Evolutionary conservation across 257 asterid genomes (phyloP).

Genomic region (Forsythia suspensa): DNA sequence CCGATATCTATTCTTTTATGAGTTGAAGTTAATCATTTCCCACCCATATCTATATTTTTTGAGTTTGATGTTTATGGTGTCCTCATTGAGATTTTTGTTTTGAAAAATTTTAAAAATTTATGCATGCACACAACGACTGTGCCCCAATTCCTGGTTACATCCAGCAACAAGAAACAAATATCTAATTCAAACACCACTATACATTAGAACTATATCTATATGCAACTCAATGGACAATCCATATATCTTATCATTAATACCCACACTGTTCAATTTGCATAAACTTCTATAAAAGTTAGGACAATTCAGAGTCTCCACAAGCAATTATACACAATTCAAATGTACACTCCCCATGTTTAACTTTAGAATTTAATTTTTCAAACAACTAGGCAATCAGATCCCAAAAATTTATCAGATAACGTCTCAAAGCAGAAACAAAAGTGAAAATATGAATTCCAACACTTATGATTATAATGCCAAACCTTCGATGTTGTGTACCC

Average conservation of each 20-base stretch:
- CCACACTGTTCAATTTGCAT: not conserved
- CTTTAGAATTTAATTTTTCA: not conserved
- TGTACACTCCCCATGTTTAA: conserved; percentile 1
- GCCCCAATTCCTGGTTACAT: not conserved
- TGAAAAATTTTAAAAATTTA: not conserved
- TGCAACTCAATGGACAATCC: not conserved
- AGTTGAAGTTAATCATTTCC: not conserved
- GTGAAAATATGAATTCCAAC: not conserved
- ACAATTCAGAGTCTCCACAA: not conserved
- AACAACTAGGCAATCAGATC: conserved; percentile 7
- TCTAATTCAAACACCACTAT: not conserved
- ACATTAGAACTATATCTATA: not conserved
- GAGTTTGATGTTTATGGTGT: not conserved
- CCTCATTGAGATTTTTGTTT: not conserved
- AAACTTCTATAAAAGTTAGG: not conserved
- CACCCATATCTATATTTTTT: not conserved
- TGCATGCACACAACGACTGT: not conserved
- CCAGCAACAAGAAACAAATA: not conserved
- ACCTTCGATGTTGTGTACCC: conserved; percentile 97
- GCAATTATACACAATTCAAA: not conserved
- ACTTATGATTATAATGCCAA: conserved; percentile 24
- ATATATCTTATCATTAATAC: not conserved
- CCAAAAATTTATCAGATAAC: conserved; percentile 8
- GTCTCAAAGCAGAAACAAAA: conserved; percentile 1
- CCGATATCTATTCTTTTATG: no score